Conservation (phyloP, 2,329 filamentous ascomycete genomes). For the Aspergillus sp. region DNA sequence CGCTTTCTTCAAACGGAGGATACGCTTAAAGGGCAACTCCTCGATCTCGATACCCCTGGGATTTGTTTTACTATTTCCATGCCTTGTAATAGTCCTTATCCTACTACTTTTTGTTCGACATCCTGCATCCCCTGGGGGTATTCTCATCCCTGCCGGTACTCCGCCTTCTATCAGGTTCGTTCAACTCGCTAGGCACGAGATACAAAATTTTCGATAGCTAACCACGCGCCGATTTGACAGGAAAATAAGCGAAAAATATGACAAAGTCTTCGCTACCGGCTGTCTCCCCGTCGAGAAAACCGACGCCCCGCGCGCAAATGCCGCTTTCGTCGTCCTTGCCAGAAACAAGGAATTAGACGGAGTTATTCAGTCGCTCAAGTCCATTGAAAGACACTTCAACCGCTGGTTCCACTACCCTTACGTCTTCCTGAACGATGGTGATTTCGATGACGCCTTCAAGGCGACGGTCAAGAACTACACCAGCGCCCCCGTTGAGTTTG, state of each 20-base stretch:
- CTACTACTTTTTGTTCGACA: slow-evolving; percentile 86
- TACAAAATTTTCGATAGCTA: slow-evolving; percentile 14
- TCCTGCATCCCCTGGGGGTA: slow-evolving; percentile 76
- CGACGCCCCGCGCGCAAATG: slow-evolving; percentile 80
- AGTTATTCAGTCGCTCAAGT: slow-evolving; percentile 95
- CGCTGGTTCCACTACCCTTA: slow-evolving; percentile 98
- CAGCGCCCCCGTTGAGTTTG: slow-evolving; percentile 85
- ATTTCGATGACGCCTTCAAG: slow-evolving; percentile 94
- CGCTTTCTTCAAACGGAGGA: slow-evolving; percentile 80
- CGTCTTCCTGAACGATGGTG: slow-evolving; percentile 95
- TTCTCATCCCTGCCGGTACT: slow-evolving; percentile 83
- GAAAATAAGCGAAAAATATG: slow-evolving; percentile 95
- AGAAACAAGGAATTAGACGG: slow-evolving; percentile 95
- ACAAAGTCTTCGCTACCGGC: slow-evolving; percentile 92
- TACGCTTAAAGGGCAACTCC: slow-evolving; percentile 88
- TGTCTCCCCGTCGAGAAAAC: slow-evolving; percentile 74
- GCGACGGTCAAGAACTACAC: slow-evolving; percentile 86
- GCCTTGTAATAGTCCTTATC: slow-evolving; percentile 88
- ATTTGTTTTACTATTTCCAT: slow-evolving; percentile 88
- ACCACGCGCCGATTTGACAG: slow-evolving; percentile 49
- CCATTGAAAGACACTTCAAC: slow-evolving; percentile 98
- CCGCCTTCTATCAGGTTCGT: slow-evolving; percentile 85
- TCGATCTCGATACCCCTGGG: slow-evolving; percentile 89
- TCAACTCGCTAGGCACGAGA: neutral
- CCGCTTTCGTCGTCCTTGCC: slow-evolving; percentile 91